Base-by-base conservation (phyloP, 805 yeast genomes). In the Alloascoidea africana region DNA sequence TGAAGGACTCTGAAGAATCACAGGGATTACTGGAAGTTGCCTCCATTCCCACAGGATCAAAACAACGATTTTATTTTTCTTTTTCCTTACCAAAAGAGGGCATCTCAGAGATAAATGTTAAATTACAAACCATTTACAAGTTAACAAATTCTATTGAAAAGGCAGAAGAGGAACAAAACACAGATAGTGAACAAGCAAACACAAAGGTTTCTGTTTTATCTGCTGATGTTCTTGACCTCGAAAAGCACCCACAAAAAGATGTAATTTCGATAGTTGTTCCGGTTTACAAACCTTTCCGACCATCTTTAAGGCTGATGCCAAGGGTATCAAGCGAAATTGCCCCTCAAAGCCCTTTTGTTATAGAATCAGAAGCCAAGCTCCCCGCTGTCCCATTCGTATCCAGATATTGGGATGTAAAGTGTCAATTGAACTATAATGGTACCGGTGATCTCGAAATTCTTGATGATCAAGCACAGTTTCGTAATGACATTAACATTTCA, bases 341-440 rank as follows among this genome's bases (percentile, higher is more conserved):
- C 13, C 30, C 30, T 8, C n/a, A 8, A 8, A 23, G 30, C n/a
- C 30, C 30, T n/a, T 23, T 23, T 23, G 30, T 23, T 23, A 23
- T 23, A 8, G 30, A 23, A 8, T 23, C 30, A 8, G n/a, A 23
- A 8, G 30, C 30, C n/a, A 23, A 23, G n/a, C 13, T 23, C 13
- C 30, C 30, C 13, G 30, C 30, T n/a, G n/a, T 23, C 8, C 30
- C 30, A n/a, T 23, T 8, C n/a, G 30, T 23, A 8, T 23, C 30
- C n/a, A 8, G 30, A 23, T 23, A 23, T n/a, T 23, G 30, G 30
- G 30, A 23, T 8, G 13, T 23, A 23, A 23, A 8, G 30, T 23
- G 30, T 23, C 30, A 23, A n/a, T 23, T 23, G n/a, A 23, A 23
- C n/a, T 23, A 23, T 23, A n/a, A 23, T 23, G 30, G 30, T 23